phyloP scores from a whole-genome alignment of 768 basidiomycete genomes.

The Thelephora ganbajun region DNA sequence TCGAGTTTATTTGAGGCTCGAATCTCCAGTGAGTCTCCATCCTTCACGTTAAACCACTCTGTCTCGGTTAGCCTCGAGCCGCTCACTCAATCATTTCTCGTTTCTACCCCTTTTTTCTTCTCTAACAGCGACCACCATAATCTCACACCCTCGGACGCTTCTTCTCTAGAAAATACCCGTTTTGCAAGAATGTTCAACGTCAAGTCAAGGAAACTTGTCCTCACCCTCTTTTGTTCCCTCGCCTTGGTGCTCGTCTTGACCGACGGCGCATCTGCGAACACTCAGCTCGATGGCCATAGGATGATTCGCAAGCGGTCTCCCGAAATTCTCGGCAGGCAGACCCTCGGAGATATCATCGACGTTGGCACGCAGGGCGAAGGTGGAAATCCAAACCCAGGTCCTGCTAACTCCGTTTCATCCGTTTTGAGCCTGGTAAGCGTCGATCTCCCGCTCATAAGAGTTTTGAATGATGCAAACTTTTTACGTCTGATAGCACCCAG shows the following conservation, averaged over 20 bases:
- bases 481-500: slow-evolving; percentile 6
- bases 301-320: slow-evolving; percentile 54
- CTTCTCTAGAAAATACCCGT: not conserved
- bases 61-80: no score
- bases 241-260: slow-evolving; percentile 38
- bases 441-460: no score
- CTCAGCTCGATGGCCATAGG: slow-evolving; percentile 46
- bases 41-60: no score
- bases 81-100: not conserved
- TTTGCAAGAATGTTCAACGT: slow-evolving; percentile 33
- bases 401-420: no score
- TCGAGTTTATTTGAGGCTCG: no score
- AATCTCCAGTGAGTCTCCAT: no score
- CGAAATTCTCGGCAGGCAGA: slow-evolving; percentile 6
- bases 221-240: slow-evolving; percentile 53
- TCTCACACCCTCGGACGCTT: not conserved
- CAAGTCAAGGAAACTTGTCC: slow-evolving; percentile 28
- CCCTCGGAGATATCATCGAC: not conserved
- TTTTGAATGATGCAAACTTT: no score
- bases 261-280: slow-evolving; percentile 31
- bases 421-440: no score
- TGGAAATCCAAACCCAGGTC: slow-evolving; percentile 2
- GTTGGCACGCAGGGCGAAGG: slow-evolving; percentile 18
- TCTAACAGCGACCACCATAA: not conserved
- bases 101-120: not conserved